These are phyloP conservation scores for Pulveroboletus sp. DNA, from an alignment of 768 basidiomycete species.

Conservation along the genomic window DNA sequence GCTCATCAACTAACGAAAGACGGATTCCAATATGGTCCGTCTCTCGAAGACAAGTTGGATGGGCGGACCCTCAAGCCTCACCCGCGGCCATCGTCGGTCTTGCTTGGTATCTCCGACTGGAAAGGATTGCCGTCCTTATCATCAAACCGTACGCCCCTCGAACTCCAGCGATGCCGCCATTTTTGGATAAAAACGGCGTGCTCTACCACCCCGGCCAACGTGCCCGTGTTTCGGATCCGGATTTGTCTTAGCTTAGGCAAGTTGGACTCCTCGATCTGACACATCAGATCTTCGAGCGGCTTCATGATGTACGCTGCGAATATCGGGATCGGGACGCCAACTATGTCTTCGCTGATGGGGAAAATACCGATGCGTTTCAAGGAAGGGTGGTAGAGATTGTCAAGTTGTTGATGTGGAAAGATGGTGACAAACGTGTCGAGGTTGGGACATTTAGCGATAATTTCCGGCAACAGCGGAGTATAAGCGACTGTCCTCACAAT, in stretches of 20 bases:
- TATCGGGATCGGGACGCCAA: constrained; percentile 34
- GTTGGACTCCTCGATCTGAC: constrained; percentile 33
- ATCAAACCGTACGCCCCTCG: constrained; percentile 28
- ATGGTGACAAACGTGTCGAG: constrained; percentile 39
- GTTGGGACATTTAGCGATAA: constrained; percentile 37
- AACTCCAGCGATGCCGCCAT: constrained; percentile 28
- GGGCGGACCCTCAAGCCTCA: background rate
- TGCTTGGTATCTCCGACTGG: background rate
- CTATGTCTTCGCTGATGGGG: constrained; percentile 36
- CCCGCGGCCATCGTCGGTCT: background rate
- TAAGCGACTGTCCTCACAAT: constrained; percentile 36
- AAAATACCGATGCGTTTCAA: constrained; percentile 41
- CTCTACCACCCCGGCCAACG: constrained; percentile 31
- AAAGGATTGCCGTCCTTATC: constrained; percentile 29
- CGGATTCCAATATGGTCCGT: too few relatives aligned
- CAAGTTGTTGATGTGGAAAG: constrained; percentile 32
- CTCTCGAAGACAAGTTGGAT: too few relatives aligned
- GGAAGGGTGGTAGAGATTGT: constrained; percentile 36
- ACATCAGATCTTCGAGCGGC: constrained; percentile 38
- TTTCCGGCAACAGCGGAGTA: constrained; percentile 32
- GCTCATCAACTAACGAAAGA: background rate
- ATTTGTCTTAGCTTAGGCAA: constrained; percentile 35
- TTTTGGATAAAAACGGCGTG: constrained; percentile 23
- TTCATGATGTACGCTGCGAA: constrained; percentile 38
- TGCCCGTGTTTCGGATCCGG: constrained; percentile 38